phyloP scores from a whole-genome alignment of 148 eudicot species.

The Hydrangea macrophylla region DNA sequence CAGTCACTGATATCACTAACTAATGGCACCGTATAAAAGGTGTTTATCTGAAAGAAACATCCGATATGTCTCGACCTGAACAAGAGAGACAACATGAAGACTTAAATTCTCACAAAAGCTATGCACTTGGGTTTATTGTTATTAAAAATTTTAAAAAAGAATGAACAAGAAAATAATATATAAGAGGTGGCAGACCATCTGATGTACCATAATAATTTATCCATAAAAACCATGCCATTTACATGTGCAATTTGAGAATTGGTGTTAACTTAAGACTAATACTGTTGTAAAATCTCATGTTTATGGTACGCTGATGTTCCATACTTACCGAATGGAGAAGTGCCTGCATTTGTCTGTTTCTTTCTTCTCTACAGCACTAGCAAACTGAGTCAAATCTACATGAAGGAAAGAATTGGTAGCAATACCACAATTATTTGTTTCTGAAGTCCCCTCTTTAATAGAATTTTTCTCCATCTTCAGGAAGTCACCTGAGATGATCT shows the following conservation, averaged over 20 bases:
- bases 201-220: not conserved
- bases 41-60: no score
- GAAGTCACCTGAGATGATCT: slow-evolving; percentile 14
- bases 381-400: not conserved
- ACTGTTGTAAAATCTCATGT: not conserved
- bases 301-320: not conserved
- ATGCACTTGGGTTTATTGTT: not conserved
- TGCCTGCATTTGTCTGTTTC: slow-evolving; percentile 13
- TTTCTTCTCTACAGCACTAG: slow-evolving; percentile 3
- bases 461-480: slow-evolving; percentile 16
- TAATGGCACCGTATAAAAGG: no score
- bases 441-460: slow-evolving; percentile 12
- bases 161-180: no score
- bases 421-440: not conserved
- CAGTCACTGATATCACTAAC: no score
- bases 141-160: not conserved
- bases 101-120: not conserved
- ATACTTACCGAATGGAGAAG: slow-evolving; percentile 25
- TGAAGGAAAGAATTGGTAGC: slow-evolving; percentile 4
- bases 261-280: not conserved
- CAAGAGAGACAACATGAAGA: not conserved
- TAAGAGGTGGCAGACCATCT: not conserved
- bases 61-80: not conserved
- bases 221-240: not conserved
- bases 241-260: not conserved